A percentile compares a stretch with the other conserved stretches of the same genome.
Conservation (phyloP, 2,329 filamentous ascomycete genomes). For the Fusarium mundagurra region DNA sequence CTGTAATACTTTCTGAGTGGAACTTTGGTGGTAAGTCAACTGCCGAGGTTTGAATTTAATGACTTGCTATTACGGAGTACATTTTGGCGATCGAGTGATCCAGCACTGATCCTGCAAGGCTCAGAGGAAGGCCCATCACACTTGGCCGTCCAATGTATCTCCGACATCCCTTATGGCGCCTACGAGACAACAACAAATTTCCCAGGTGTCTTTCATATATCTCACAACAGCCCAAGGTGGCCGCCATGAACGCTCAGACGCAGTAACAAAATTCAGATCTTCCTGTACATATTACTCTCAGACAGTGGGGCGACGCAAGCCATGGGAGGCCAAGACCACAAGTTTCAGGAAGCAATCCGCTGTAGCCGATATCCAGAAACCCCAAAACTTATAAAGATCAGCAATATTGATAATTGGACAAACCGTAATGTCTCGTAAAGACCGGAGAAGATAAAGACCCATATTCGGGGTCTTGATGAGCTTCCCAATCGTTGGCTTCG, state of each 20-base stretch:
- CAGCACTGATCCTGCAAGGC: neutral
- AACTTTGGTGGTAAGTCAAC: neutral
- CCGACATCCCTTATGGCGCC: too few relatives aligned
- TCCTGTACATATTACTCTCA: too few relatives aligned
- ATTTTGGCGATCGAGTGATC: neutral
- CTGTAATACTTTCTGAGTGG: too few relatives aligned
- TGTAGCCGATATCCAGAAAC: too few relatives aligned
- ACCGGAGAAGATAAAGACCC: neutral
- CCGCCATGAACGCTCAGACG: neutral
- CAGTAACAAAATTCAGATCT: neutral
- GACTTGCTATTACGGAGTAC: accelerated
- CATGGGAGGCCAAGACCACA: neutral
- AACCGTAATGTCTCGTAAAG: neutral
- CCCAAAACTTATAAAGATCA: neutral
- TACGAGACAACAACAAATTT: neutral
- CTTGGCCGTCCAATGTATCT: accelerated
- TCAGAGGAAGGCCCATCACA: neutral
- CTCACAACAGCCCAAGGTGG: neutral
- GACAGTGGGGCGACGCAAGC: neutral
- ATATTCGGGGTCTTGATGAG: neutral
- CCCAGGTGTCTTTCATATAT: neutral
- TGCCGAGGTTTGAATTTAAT: neutral
- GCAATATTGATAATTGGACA: neutral
- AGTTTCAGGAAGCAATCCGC: neutral
- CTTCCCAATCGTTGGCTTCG: neutral